These are phyloP conservation scores for Hemileccinum impolitum DNA, from an alignment of 768 basidiomycete genomes.

Conservation along the genomic window DNA sequence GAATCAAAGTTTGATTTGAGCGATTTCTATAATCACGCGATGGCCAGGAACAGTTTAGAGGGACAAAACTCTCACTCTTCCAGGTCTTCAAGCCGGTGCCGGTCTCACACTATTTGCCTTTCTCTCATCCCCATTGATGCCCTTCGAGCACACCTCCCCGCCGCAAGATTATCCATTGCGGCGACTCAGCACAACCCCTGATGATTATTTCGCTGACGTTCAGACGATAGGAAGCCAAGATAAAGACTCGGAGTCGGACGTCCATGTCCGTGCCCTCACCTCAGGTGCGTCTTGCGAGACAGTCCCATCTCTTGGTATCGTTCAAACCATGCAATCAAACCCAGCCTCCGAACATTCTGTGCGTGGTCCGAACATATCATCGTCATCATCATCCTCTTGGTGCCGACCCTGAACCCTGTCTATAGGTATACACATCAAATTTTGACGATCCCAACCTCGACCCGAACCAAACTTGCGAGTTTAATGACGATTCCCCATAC, in stretches of 20 bases:
- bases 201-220: constrained; percentile 10
- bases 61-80: constrained; percentile 16
- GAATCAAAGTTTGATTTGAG: not conserved
- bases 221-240: constrained; percentile 17
- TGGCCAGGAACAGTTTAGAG: constrained; percentile 14
- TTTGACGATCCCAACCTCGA: constrained; percentile 30
- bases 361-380: too few species aligned
- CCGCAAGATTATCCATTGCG: constrained; percentile 17
- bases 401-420: not conserved
- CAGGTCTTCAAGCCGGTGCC: constrained; percentile 4
- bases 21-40: constrained; percentile 18
- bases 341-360: constrained; percentile 21
- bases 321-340: not conserved
- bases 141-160: constrained; percentile 10
- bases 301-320: not conserved
- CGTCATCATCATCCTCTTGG: too few species aligned
- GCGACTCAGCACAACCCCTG: constrained; percentile 3
- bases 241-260: constrained; percentile 20
- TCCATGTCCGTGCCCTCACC: constrained; percentile 11
- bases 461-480: constrained; percentile 3
- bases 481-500: constrained; percentile 66
- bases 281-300: constrained; percentile 18
- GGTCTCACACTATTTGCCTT: constrained; percentile 3
- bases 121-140: constrained; percentile 16
- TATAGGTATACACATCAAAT: constrained; percentile 3